phyloP scores from a whole-genome alignment of 306 rosid genomes.

The Inga leiocalycina region DNA sequence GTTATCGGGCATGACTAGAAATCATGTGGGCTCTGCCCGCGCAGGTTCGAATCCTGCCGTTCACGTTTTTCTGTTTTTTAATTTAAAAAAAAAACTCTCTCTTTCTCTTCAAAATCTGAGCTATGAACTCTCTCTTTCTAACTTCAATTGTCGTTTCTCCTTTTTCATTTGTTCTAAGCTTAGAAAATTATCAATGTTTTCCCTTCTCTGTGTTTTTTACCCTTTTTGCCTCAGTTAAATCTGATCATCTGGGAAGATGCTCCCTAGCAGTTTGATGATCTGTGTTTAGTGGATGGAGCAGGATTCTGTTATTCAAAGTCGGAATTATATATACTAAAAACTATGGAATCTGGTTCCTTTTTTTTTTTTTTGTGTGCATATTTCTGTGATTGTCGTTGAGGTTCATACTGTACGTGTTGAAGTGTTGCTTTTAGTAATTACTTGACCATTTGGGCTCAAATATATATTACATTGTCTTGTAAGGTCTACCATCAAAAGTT shows the following conservation, averaged over 20 bases:
- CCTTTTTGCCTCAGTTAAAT: background rate
- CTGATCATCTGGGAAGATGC: background rate
- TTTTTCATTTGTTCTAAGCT: too few species aligned
- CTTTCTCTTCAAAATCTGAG: too few species aligned
- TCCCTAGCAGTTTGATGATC: background rate
- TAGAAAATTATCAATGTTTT: too few species aligned
- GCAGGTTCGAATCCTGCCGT: too few species aligned
- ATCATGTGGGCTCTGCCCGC: too few species aligned
- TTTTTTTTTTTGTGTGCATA: background rate
- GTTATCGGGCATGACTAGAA: too few species aligned
- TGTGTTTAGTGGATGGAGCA: background rate
- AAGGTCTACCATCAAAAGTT: background rate
- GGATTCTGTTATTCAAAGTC: background rate
- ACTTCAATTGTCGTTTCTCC: too few species aligned
- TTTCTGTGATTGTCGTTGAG: background rate
- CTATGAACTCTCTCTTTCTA: too few species aligned
- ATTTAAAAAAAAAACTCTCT: too few species aligned
- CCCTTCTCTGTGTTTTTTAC: too few species aligned
- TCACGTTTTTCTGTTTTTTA: too few species aligned
- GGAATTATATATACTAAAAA: background rate
- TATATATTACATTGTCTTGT: background rate
- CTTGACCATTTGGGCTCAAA: background rate
- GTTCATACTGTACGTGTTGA: background rate
- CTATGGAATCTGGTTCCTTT: background rate
- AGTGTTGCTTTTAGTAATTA: background rate